A percentile compares a stretch with the other conserved stretches of the same genome.
These are phyloP conservation scores for Syzygium syzygioides DNA, from an alignment of 441 rosid species.

Conservation along the genomic window DNA sequence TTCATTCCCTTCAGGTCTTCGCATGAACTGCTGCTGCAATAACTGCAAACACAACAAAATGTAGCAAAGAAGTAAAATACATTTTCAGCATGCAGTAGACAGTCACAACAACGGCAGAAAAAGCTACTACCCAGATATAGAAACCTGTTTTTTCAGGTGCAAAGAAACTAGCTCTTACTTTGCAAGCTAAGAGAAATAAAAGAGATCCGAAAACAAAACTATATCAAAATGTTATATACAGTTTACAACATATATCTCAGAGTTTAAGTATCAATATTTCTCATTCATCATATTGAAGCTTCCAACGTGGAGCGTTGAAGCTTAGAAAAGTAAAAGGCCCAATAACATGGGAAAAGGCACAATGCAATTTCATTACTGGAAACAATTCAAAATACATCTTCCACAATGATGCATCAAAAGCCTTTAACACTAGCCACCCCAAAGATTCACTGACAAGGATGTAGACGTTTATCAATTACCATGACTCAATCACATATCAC, in stretches of 20 bases:
- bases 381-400: not conserved
- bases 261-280: not conserved
- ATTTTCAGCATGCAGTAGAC: not conserved
- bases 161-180: not conserved
- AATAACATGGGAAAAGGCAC: not conserved
- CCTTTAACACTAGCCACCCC: not conserved
- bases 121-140: not conserved
- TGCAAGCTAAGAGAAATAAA: not conserved
- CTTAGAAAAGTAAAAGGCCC: not conserved
- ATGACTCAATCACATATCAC: not conserved
- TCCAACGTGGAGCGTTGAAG: not conserved
- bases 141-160: not conserved
- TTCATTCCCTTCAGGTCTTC: conserved; percentile 83
- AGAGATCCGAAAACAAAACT: not conserved
- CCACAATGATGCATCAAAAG: not conserved
- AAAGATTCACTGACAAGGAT: not conserved
- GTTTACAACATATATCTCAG: not conserved
- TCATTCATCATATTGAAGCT: not conserved
- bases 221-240: not conserved
- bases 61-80: not conserved
- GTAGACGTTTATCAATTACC: not conserved
- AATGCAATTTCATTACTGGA: not conserved
- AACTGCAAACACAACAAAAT: conserved; percentile 29
- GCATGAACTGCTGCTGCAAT: conserved; percentile 57
- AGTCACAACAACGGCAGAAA: not conserved